phyloP scores from a whole-genome alignment of 306 rosid species.

The Gastrolobium bilobum region DNA sequence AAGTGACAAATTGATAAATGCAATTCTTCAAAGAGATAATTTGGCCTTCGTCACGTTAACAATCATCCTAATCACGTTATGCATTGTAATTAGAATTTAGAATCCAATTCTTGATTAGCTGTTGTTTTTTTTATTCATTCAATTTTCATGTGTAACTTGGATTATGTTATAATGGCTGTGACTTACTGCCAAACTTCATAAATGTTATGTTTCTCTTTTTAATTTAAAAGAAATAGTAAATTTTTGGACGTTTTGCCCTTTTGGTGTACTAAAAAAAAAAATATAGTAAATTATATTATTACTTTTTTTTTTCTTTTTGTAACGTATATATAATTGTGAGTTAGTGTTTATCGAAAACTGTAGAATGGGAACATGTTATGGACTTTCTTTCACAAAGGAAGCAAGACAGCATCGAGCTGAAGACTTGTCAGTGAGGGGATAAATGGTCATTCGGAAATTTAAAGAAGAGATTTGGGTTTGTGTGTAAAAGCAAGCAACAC shows the following conservation, averaged over 20 bases:
- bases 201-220: background rate
- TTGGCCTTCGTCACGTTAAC: constrained; percentile 12
- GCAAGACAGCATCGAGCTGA: constrained; percentile 35
- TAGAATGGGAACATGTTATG: constrained; percentile 40
- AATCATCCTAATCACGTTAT: constrained; percentile 7
- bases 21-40: constrained; percentile 48
- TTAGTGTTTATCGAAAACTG: background rate
- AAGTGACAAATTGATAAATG: constrained; percentile 42
- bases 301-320: background rate
- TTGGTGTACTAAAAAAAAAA: too few relatives aligned
- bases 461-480: constrained; percentile 43
- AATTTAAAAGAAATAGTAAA: background rate
- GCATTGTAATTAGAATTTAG: constrained; percentile 2
- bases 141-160: constrained; percentile 30
- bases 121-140: background rate
- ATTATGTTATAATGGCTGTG: background rate
- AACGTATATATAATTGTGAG: constrained; percentile 2
- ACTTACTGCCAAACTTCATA: background rate
- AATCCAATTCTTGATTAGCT: constrained; percentile 15
- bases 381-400: constrained; percentile 41
- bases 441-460: constrained; percentile 39
- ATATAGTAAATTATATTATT: too few relatives aligned
- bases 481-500: constrained; percentile 47
- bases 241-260: too few relatives aligned
- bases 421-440: constrained; percentile 43